Base-by-base conservation (phyloP, 225 moss, liverwort and hornwort species). In the Rhytidiadelphus loreus region DNA sequence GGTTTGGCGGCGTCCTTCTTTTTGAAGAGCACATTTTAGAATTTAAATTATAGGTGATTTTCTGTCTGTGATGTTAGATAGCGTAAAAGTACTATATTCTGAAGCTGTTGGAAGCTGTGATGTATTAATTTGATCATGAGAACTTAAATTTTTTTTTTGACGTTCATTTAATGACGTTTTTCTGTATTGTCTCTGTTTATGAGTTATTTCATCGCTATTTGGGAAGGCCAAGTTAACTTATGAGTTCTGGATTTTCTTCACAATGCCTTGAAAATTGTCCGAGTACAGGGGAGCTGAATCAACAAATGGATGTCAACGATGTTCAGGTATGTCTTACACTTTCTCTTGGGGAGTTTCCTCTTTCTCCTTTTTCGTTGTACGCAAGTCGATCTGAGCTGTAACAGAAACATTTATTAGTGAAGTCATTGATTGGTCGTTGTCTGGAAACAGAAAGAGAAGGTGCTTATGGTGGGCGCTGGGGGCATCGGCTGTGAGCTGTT, bases 381-480 rank as follows among this genome's bases (percentile, higher is more conserved):
- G 26, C 16, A 43, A 75, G 59, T 30, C 24, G 13, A 78, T 68
- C 58, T 69, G 59, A 68, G 77, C 68, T 90, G 52, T 72, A n/a
- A 17, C 79, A 14, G 69, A 56, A 44, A 29, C 63, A 21, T 70
- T 80, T 12, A 13, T 55, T 56, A 70, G 44, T 37, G 62, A 63
- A n/a, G 29, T 86, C 61, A n/a, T 68, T 79, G 82, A 80, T 69
- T 83, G 32, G 80, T 87, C 83, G 73, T 90, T 81, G 57, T 77
- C 68, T 88, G 90, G 58, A 83, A 81, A 81, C 95, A 95, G 97
- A 90, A 65, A 56, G 94, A 95, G 92, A 96, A 96, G 91, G 98
- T 99, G 90, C 94, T 99, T 69, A 97, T 99, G 98, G 98, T 99
- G 58, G 98, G 98, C 81, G 98, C 98, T 83, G 98, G 98, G 85